Base-by-base conservation (phyloP, 768 basidiomycete genomes). In the Suillus fuscotomentosus region DNA sequence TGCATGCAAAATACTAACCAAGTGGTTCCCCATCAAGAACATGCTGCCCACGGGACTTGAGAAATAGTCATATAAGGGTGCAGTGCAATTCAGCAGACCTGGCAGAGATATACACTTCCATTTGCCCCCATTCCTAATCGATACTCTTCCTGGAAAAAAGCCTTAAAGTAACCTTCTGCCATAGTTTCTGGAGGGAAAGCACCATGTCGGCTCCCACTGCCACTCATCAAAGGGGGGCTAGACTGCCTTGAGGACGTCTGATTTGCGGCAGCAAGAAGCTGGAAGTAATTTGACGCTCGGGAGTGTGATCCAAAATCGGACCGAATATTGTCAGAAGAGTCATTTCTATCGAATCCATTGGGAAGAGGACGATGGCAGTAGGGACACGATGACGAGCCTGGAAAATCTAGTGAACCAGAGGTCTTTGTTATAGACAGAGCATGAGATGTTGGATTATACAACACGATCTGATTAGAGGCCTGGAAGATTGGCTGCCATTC, bases 71-170 rank as follows among this genome's bases (percentile, higher is more conserved):
- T 27, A 59, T 39, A 51, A 15, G 47, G 27, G 14, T 22, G 22
- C 13, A 50, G 34, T 1, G 0, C 22, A 31, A 36, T 60, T 38
- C 31, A 61, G 56, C 83, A 22, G 64, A 93, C 93, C 82, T 92
- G 91, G 70, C 94, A 96, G 3, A 97, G 80, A 72, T 82, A 97
- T 1, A 99, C 96, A 31, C 83, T 90, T 2, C 97, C 96, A 70
- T 95, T 94, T 0, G 95, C 95, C 50, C 96, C 96, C 93, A 97
- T 96, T 0, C 96, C 96, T 7, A 99, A 81, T 64, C 89, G 85
- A 66, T 84, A 87, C 68, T 96, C 94, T 70, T 97, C 95, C 63
- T 89, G 86, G 72, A 99, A 99, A 80, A 97, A 99, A 0, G 92
- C 84, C 68, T 89, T 86, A 78, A 96, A 97, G 73, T 98, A 98